Base-by-base conservation (phyloP, 164 flowering plant species). In the Macadamia tetraphylla region DNA sequence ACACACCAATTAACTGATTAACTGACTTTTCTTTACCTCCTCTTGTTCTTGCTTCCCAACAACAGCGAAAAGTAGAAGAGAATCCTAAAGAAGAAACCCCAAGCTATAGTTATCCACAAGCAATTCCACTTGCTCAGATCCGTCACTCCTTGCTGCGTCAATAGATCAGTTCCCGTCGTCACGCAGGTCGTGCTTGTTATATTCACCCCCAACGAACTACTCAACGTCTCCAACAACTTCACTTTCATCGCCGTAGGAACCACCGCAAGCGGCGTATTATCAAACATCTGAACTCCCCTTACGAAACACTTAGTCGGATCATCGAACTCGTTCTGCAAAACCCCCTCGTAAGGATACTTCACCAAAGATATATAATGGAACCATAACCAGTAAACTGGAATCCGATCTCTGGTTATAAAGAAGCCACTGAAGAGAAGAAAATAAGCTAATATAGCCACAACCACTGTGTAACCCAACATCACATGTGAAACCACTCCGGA, bases 341-440 rank as follows among this genome's bases (percentile, higher is more conserved):
- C 93, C 0, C 77, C 96, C 57, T 94, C 90, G 66, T 78, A 94
- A 0, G 98, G 98, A 61, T 94, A 94, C 68, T 94, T 94, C 55
- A 91, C 89, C 1, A 94, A 76, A 0, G 97, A 91, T 2, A 87
- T 67, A 80, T 89, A 94, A 71, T 94, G 98, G 71, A 91, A 94
- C 98, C 98, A 94, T 0, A 94, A 69, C 98, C 98, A 94, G 75
- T 94, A 94, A 0, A 67, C 13, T 0, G 98, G 97, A 60, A 91
- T 90, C 6, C 98, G 74, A 59, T 90, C 85, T 14, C 96, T 49
- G 63, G 72, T 80, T 58, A 91, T 91, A 87, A 89, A 91, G 81
- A 94, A 94, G 2, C 98, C 98, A 43, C 93, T 85, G 81, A 94
- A 94, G 49, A 94, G 88, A 0, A 94, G 82, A 69, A 89, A 91